Evolutionary conservation across 2,329 filamentous ascomycete genomes (phyloP).

Genomic region (Calonectria pseudoturangicola): DNA sequence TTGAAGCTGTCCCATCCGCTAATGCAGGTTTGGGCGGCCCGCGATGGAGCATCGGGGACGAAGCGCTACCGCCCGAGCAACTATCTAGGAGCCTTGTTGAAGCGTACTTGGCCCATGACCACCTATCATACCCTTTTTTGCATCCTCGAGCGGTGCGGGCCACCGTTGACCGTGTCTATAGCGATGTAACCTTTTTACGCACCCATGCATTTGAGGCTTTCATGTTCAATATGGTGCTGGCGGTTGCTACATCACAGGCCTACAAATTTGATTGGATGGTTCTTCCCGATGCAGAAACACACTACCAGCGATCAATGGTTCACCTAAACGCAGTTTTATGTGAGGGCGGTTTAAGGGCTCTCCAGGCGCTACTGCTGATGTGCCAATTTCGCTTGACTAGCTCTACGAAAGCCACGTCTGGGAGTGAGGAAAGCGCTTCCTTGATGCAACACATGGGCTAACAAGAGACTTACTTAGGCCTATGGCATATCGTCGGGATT

Average conservation of each 20-base stretch:
- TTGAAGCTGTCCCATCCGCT: constrained; percentile 33
- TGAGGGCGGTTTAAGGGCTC: constrained; percentile 58
- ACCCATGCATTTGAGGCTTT: constrained; percentile 61
- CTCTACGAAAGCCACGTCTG: constrained; percentile 59
- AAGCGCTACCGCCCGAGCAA: constrained; percentile 54
- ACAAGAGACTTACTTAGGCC: constrained; percentile 49
- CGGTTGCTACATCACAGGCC: constrained; percentile 65
- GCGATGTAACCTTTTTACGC: constrained; percentile 50
- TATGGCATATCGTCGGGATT: constrained; percentile 67
- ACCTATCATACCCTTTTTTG: constrained; percentile 65
- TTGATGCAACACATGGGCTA: background rate
- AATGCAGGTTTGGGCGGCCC: constrained; percentile 35
- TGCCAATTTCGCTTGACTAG: constrained; percentile 66
- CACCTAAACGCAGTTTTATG: constrained; percentile 61
- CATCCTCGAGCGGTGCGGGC: constrained; percentile 49
- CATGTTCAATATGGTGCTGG: constrained; percentile 65
- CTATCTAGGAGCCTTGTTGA: constrained; percentile 34
- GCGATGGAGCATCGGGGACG: constrained; percentile 55
- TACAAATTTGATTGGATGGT: constrained; percentile 67
- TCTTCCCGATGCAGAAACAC: constrained; percentile 64
- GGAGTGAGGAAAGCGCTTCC: constrained; percentile 1
- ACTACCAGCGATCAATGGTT: constrained; percentile 62
- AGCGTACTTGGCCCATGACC: constrained; percentile 65
- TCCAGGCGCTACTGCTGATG: constrained; percentile 65
- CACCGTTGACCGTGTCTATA: constrained; percentile 51